phyloP scores from a whole-genome alignment of 306 rosid species.

The Pyrus bretschneideri region DNA sequence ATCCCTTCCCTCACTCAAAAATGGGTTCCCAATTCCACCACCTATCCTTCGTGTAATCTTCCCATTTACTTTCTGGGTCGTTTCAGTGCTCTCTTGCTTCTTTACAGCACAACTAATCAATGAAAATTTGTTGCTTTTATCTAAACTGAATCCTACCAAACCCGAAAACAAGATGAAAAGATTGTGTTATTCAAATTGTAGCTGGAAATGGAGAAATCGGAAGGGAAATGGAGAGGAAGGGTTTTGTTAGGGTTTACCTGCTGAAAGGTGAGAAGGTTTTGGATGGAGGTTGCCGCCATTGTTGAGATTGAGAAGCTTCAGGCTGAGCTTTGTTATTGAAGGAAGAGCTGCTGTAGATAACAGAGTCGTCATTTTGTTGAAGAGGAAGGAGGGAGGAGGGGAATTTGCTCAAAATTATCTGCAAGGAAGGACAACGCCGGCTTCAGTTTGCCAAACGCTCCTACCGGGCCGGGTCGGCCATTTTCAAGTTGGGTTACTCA shows the following conservation, averaged over 20 bases:
- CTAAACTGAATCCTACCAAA: conserved; percentile 23
- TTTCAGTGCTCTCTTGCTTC: conserved; percentile 17
- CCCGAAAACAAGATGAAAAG: neutral
- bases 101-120: conserved; percentile 36
- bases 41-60: conserved; percentile 27
- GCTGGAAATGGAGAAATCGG: neutral
- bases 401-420: neutral
- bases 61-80: conserved; percentile 20
- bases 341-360: conserved; percentile 27
- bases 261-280: conserved; percentile 6
- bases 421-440: too few relatives aligned
- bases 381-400: neutral
- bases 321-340: conserved; percentile 20
- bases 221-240: conserved; percentile 7
- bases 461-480: too few relatives aligned
- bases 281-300: conserved; percentile 18
- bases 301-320: conserved; percentile 29
- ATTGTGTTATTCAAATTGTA: neutral
- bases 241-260: conserved; percentile 29
- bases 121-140: conserved; percentile 18
- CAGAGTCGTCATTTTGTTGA: conserved; percentile 36
- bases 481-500: too few relatives aligned
- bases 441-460: too few relatives aligned
- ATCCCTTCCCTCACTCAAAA: conserved; percentile 88
- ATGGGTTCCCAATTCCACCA: conserved; percentile 23